Evolutionary conservation across 768 basidiomycete genomes (phyloP).

Genomic region (Suillus subalutaceus): DNA sequence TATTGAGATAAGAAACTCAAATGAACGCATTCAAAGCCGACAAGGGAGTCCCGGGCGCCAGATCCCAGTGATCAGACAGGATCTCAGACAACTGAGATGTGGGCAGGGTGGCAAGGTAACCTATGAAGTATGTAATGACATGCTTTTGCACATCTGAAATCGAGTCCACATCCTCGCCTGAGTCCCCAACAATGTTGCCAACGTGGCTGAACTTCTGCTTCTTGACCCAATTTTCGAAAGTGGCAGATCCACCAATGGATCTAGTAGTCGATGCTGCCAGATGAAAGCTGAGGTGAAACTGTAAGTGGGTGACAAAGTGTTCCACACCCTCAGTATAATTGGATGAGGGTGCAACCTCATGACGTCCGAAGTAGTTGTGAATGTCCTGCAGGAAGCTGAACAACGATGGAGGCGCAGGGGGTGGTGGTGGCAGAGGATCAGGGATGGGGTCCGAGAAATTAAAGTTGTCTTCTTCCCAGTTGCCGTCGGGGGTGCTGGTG

Average conservation of each 20-base stretch:
- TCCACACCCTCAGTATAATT: neutral
- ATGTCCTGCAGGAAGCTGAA: neutral
- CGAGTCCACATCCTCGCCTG: neutral
- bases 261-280: neutral
- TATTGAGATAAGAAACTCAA: neutral
- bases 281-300: neutral
- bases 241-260: neutral
- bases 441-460: neutral
- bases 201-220: neutral
- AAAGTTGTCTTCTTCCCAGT: neutral
- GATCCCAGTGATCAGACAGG: neutral
- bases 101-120: neutral
- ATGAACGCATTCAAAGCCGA: neutral
- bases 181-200: neutral
- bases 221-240: neutral
- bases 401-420: neutral
- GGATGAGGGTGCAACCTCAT: neutral
- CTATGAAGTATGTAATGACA: neutral
- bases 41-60: neutral
- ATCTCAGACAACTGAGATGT: neutral
- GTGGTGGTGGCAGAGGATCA: neutral
- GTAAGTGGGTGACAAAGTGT: neutral
- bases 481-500: neutral
- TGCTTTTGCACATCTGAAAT: neutral
- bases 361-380: neutral